Conservation (phyloP, 1,284 basidiomycete species). For the Meripilus lineatus region DNA sequence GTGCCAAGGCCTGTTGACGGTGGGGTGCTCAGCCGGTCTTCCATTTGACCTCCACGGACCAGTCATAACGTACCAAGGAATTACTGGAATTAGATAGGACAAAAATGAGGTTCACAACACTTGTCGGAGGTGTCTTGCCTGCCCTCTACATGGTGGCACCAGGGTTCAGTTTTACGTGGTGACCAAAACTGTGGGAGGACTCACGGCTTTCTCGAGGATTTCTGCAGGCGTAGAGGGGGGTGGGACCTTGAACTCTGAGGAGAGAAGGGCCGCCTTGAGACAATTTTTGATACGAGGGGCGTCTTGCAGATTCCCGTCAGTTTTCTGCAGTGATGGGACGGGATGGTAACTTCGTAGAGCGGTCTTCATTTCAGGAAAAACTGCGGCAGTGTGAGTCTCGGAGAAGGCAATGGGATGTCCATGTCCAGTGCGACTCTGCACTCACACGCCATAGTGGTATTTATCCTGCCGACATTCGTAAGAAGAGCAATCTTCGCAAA, state of each 20-base stretch:
- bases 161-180: constrained; percentile 5
- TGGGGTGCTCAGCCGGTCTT: background rate
- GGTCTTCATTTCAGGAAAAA: constrained; percentile 81
- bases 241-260: constrained; percentile 61
- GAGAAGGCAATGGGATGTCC: constrained; percentile 8
- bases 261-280: constrained; percentile 71
- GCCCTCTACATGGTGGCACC: constrained; percentile 36
- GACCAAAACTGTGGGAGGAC: constrained; percentile 21
- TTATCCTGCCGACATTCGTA: constrained; percentile 78
- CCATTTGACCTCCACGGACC: constrained; percentile 1
- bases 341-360: constrained; percentile 80
- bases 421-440: constrained; percentile 14
- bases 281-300: constrained; percentile 77
- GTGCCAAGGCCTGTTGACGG: constrained; percentile 54
- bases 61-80: constrained; percentile 20
- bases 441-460: constrained; percentile 83
- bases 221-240: constrained; percentile 70
- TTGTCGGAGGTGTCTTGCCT: constrained; percentile 67
- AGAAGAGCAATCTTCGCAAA: constrained; percentile 75
- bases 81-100: constrained; percentile 48
- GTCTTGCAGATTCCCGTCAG: constrained; percentile 74
- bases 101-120: constrained; percentile 76
- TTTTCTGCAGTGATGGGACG: constrained; percentile 74
- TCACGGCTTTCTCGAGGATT: constrained; percentile 57
- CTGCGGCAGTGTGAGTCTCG: constrained; percentile 35